A percentile compares a stretch with the other conserved stretches of the same genome.
Conservation (phyloP, 768 basidiomycete genomes). For the Mycena alexandri region DNA sequence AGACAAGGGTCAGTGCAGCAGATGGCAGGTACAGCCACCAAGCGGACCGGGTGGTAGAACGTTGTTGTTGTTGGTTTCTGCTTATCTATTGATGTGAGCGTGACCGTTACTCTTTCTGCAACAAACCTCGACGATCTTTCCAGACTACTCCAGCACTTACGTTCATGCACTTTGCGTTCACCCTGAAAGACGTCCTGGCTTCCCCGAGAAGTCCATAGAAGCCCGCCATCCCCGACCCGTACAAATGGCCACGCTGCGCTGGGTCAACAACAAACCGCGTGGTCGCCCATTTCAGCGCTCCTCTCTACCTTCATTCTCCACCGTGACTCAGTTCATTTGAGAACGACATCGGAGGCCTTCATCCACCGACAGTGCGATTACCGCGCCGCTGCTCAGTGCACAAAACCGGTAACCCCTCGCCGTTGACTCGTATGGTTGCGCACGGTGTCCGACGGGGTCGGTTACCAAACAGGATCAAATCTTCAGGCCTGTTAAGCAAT, state of each 20-base stretch:
- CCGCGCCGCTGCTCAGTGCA: not conserved
- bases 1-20: no score
- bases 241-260: not conserved
- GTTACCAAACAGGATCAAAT: not conserved
- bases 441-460: conserved; percentile 24
- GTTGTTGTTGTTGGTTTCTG: not conserved
- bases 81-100: not conserved
- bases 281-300: not conserved
- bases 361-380: not conserved
- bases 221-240: not conserved
- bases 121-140: not conserved
- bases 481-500: not conserved
- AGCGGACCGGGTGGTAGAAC: no score
- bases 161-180: not conserved
- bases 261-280: no score
- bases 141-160: conserved; percentile 1
- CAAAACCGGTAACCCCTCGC: not conserved
- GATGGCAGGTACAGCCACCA: no score
- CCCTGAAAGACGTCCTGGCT: not conserved
- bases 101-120: no score
- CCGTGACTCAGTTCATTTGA: not conserved
- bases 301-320: not conserved
- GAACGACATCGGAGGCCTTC: not conserved
- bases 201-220: not conserved
- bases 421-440: not conserved